phyloP scores from a whole-genome alignment of 257 asterid genomes.

The Eustoma russellianum region DNA sequence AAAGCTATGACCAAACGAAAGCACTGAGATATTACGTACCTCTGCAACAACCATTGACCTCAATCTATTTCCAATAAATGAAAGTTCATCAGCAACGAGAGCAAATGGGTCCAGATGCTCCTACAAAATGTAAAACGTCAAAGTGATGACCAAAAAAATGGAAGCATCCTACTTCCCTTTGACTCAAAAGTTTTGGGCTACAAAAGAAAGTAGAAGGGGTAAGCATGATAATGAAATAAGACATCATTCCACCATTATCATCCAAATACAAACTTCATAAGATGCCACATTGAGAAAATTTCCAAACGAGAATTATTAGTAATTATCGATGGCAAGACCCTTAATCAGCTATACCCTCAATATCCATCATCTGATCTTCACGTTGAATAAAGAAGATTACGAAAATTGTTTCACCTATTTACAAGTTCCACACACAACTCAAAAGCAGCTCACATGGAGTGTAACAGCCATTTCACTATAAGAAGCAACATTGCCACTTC shows the following conservation, averaged over 20 bases:
- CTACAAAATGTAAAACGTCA: slow-evolving; percentile 20
- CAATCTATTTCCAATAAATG: slow-evolving; percentile 68
- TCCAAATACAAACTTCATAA: neutral
- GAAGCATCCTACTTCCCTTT: neutral
- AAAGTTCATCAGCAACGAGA: slow-evolving; percentile 93
- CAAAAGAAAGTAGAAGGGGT: neutral
- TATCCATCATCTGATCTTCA: too few species aligned
- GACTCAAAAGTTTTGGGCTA: neutral
- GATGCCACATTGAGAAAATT: neutral
- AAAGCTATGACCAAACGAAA: neutral
- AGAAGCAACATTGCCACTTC: too few species aligned
- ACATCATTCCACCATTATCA: neutral
- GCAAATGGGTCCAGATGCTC: slow-evolving; percentile 89
- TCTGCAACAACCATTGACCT: slow-evolving; percentile 95
- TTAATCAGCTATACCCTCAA: too few species aligned
- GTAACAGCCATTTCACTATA: too few species aligned
- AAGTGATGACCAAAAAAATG: neutral
- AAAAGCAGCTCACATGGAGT: too few species aligned
- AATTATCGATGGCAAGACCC: too few species aligned
- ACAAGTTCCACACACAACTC: too few species aligned
- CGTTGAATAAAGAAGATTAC: too few species aligned
- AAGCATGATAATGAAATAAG: neutral
- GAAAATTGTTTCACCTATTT: too few species aligned
- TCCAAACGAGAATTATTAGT: too few species aligned
- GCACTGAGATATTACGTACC: slow-evolving; percentile 33